phyloP scores from a whole-genome alignment of 2,329 filamentous ascomycete genomes.

The Orbilia quercus region DNA sequence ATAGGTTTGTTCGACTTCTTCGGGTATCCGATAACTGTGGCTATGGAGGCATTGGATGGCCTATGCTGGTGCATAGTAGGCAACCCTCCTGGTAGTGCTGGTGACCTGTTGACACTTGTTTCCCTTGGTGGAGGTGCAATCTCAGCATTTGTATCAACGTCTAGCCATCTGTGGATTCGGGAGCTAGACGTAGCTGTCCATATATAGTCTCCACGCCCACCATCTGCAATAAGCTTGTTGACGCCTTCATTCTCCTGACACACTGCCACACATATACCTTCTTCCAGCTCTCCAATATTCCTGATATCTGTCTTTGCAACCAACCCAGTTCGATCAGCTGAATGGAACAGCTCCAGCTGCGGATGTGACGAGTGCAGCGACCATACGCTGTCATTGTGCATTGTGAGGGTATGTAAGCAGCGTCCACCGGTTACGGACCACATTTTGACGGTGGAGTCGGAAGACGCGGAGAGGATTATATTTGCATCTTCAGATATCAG shows the following conservation, averaged over 20 bases:
- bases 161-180: constrained; percentile 90
- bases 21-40: constrained; percentile 64
- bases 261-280: constrained; percentile 88
- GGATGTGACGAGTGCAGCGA: constrained; percentile 90
- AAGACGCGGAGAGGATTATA: constrained; percentile 91
- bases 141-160: constrained; percentile 81
- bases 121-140: constrained; percentile 66
- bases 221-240: constrained; percentile 71
- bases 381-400: constrained; percentile 99
- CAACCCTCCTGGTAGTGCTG: constrained; percentile 63
- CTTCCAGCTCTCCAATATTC: constrained; percentile 73
- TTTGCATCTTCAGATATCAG: constrained; percentile 88
- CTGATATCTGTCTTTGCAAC: constrained; percentile 97
- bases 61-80: constrained; percentile 63
- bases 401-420: constrained; percentile 97
- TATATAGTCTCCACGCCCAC: constrained; percentile 75
- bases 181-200: constrained; percentile 93
- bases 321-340: constrained; percentile 87
- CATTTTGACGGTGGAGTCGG: constrained; percentile 96
- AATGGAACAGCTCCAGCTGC: constrained; percentile 89
- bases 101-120: constrained; percentile 52
- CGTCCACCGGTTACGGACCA: constrained; percentile 96
- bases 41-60: constrained; percentile 58
- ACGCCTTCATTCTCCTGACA: constrained; percentile 91
- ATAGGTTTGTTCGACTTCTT: constrained; percentile 65